Percentiles rank a stretch among this genome's conserved stretches.
Evolutionary conservation across 129 eudicot genomes (phyloP).

Genomic region (Flaveria linearis): DNA sequence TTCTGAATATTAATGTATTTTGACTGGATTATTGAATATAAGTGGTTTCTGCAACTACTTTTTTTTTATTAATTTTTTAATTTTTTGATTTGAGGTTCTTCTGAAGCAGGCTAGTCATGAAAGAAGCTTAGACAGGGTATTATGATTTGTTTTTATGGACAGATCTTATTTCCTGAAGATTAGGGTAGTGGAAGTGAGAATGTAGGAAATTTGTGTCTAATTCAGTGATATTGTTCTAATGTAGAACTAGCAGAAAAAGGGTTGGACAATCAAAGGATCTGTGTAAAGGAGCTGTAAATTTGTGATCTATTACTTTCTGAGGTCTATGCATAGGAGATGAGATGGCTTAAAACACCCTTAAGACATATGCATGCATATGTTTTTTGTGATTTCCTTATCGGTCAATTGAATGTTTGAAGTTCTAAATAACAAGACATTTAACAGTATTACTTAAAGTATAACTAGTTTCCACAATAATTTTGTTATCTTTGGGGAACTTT

Average conservation of each 20-base stretch:
- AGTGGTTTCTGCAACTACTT: not conserved
- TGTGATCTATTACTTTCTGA: constrained; percentile 21
- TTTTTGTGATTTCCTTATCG: not conserved
- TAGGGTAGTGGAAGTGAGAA: constrained; percentile 8
- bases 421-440: not conserved
- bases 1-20: not conserved
- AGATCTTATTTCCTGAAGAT: not conserved
- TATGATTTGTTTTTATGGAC: constrained; percentile 1
- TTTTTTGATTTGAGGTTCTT: no score
- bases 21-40: not conserved
- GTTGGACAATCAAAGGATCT: not conserved
- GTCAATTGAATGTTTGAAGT: constrained; percentile 6
- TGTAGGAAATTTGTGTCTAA: not conserved
- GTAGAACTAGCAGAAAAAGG: constrained; percentile 3
- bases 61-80: no score
- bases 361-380: not conserved
- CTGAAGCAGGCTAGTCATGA: not conserved
- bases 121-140: constrained; percentile 15
- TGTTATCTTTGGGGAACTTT: not conserved
- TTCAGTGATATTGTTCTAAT: not conserved
- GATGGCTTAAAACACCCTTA: not conserved
- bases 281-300: constrained; percentile 10
- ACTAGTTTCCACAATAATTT: not conserved
- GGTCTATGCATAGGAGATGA: constrained; percentile 13
- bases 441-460: not conserved